Conservation (phyloP, 169 alveolate genomes). For the Plasmodium ovale region DNA sequence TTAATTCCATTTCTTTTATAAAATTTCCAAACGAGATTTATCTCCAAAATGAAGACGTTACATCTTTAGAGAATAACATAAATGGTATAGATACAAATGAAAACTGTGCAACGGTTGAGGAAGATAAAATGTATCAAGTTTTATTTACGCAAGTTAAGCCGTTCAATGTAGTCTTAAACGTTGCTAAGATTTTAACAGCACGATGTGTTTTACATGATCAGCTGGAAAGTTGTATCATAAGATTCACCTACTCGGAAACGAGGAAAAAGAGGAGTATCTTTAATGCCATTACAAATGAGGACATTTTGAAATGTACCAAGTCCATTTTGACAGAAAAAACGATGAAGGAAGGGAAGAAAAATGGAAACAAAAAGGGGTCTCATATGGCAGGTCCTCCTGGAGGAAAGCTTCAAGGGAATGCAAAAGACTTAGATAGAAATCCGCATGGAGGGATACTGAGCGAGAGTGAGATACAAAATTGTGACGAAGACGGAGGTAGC, state of each 20-base stretch:
- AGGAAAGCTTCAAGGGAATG: neutral
- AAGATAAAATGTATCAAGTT: conserved; percentile 13
- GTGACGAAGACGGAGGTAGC: neutral
- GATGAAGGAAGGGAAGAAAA: neutral
- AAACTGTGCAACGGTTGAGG: neutral
- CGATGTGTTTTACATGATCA: conserved; percentile 47
- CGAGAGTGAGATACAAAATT: neutral
- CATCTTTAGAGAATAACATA: conserved; percentile 29
- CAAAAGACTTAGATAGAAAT: neutral
- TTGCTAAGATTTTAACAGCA: conserved; percentile 25
- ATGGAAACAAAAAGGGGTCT: neutral
- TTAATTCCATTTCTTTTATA: conserved; percentile 2
- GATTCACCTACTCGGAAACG: neutral
- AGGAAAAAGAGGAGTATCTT: neutral
- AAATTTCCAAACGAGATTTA: neutral
- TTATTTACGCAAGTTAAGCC: conserved; percentile 36
- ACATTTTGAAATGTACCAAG: neutral
- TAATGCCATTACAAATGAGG: neutral
- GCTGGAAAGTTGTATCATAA: conserved; percentile 31
- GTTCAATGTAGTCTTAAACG: conserved; percentile 21
- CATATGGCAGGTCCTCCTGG: neutral
- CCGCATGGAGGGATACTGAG: neutral
- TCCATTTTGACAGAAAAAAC: neutral
- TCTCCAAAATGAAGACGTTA: conserved; percentile 36
- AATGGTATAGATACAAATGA: conserved; percentile 1